These are phyloP conservation scores for Boletus sp. DNA, from an alignment of 1,284 basidiomycete species.

Conservation along the genomic window DNA sequence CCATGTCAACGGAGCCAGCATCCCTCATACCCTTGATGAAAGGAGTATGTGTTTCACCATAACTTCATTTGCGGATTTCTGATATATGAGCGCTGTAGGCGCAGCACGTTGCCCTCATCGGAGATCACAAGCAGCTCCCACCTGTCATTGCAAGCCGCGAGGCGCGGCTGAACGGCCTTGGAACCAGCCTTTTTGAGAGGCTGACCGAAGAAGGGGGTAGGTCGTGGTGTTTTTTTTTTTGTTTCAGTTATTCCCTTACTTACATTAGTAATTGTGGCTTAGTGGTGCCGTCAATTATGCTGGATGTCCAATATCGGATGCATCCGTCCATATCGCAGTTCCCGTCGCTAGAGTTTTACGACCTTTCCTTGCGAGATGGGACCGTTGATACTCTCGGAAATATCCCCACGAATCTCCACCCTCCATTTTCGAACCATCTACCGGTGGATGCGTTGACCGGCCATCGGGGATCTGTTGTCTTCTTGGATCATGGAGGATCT, in stretches of 20 bases:
- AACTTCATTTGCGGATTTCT: conserved; percentile 8
- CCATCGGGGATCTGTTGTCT: conserved; percentile 60
- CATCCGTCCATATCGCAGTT: conserved; percentile 87
- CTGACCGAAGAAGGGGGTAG: conserved; percentile 75
- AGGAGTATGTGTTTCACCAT: conserved; percentile 57
- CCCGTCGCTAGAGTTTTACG: conserved; percentile 84
- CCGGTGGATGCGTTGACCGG: conserved; percentile 33
- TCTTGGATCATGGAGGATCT: conserved; percentile 71
- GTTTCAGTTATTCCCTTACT: conserved; percentile 7
- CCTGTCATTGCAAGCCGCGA: conserved; percentile 79
- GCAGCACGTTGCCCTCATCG: conserved; percentile 83
- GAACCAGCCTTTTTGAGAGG: conserved; percentile 85
- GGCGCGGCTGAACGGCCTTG: conserved; percentile 70
- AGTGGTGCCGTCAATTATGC: conserved; percentile 83
- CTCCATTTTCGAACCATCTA: conserved; percentile 60
- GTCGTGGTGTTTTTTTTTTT: conserved; percentile 27
- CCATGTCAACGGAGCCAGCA: conserved; percentile 93
- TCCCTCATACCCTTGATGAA: conserved; percentile 86
- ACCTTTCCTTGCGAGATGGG: conserved; percentile 67
- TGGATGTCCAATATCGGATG: conserved; percentile 94
- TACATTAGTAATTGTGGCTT: conserved; percentile 19
- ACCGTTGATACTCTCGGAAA: conserved; percentile 60
- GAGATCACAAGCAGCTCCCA: conserved; percentile 96
- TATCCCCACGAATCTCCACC: conserved; percentile 50
- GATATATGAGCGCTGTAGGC: conserved; percentile 46